Conservation (phyloP, 176 grass and related monocot species). For the Chrysopogon serrulatus region DNA sequence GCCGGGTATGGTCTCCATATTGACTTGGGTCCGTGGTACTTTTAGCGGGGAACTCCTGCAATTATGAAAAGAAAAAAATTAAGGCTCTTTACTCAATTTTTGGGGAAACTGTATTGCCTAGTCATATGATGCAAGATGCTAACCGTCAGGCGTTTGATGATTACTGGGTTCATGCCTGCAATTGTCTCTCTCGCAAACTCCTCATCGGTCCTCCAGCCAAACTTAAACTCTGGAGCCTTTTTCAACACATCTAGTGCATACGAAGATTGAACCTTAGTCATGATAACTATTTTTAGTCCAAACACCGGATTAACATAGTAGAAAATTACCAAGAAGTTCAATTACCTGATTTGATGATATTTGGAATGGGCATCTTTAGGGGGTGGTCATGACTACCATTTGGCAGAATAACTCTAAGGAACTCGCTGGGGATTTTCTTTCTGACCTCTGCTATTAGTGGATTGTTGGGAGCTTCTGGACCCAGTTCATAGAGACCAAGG, state of each 20-base stretch:
- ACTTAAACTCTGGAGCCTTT: constrained; percentile 34
- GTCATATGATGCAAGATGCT: neutral
- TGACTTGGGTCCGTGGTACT: constrained; percentile 57
- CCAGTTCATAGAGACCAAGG: constrained; percentile 58
- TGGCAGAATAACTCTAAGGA: constrained; percentile 53
- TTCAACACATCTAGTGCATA: neutral
- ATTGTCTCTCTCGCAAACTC: constrained; percentile 88
- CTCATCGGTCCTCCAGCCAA: constrained; percentile 83
- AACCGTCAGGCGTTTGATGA: constrained; percentile 64
- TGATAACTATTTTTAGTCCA: neutral
- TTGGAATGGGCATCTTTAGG: constrained; percentile 64
- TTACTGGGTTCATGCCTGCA: constrained; percentile 80
- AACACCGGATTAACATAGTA: neutral
- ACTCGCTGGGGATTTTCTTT: constrained; percentile 42
- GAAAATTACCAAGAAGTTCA: neutral
- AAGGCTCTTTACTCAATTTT: neutral
- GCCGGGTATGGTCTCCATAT: constrained; percentile 72
- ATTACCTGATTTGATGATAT: constrained; percentile 64
- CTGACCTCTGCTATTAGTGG: constrained; percentile 34
- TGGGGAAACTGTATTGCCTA: neutral
- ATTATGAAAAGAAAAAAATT: neutral
- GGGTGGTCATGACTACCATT: constrained; percentile 42
- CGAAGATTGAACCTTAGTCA: neutral
- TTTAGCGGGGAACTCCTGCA: constrained; percentile 68
- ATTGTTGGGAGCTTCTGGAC: constrained; percentile 29